These are phyloP conservation scores for Pythium aquatile DNA, from an alignment of 352 stramenopile species.

Conservation along the genomic window DNA sequence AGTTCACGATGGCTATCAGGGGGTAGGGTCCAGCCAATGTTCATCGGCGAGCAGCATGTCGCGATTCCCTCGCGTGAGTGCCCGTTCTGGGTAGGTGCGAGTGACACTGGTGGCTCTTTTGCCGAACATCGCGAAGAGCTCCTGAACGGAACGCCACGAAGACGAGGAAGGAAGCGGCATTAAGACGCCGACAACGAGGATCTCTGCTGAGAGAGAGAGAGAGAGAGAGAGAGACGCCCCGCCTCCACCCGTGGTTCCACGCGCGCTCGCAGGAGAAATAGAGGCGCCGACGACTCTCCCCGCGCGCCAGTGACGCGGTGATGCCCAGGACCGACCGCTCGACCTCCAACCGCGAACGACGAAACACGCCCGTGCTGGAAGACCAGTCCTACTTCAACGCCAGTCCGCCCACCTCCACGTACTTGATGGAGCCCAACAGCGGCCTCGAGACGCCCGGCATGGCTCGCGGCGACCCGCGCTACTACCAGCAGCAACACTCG, in stretches of 20 bases:
- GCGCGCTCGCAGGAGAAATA: conserved; percentile 14
- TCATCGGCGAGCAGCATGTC: neutral
- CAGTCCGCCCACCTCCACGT: conserved; percentile 48
- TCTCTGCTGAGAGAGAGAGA: neutral
- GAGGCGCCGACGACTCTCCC: conserved; percentile 10
- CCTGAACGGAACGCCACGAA: conserved; percentile 2
- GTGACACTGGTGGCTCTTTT: conserved; percentile 1
- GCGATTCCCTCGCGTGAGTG: conserved; percentile 7
- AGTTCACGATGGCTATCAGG: conserved; percentile 7
- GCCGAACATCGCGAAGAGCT: conserved; percentile 3
- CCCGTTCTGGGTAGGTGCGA: neutral
- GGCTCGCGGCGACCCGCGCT: conserved; percentile 22
- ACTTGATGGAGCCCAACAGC: conserved; percentile 61
- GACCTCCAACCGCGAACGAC: conserved; percentile 31
- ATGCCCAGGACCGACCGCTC: conserved; percentile 28
- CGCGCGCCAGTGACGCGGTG: conserved; percentile 13
- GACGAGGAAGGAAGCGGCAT: neutral
- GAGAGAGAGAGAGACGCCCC: neutral
- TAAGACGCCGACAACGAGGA: no score
- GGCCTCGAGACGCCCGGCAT: conserved; percentile 35
- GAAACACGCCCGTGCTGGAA: conserved; percentile 70
- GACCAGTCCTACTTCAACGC: conserved; percentile 59
- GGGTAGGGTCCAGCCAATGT: conserved; percentile 4
- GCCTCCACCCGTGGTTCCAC: neutral
- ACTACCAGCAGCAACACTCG: conserved; percentile 37